Evolutionary conservation across 164 flowering plant species (phyloP).

Genomic region (Liquidambar formosana): DNA sequence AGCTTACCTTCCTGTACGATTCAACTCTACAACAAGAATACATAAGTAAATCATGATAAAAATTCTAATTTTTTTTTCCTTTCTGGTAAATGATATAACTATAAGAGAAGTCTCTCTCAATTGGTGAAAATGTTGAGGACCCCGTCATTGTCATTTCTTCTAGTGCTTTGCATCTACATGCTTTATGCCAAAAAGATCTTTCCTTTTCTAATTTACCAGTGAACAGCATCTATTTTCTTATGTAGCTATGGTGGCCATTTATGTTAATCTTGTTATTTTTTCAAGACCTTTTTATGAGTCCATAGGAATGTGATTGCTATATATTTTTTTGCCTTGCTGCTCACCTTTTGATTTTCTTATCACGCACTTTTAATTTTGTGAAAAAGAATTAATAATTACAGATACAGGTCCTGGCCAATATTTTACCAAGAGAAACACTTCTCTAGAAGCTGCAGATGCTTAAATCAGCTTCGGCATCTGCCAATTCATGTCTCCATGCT

Average conservation of each 20-base stretch:
- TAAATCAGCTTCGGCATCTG: slow-evolving; percentile 46
- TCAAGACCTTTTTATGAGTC: background rate
- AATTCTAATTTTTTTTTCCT: background rate
- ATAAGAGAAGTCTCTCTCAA: background rate
- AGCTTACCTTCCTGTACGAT: slow-evolving; percentile 54
- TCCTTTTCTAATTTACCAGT: too few relatives aligned
- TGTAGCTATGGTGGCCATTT: too few relatives aligned
- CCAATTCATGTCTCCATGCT: slow-evolving; percentile 69
- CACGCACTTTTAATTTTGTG: too few relatives aligned
- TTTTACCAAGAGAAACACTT: slow-evolving; percentile 56
- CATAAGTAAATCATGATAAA: background rate
- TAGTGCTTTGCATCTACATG: background rate
- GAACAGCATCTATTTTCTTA: too few relatives aligned
- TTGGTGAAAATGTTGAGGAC: background rate
- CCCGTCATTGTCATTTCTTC: background rate
- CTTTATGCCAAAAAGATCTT: background rate
- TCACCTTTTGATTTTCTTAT: too few relatives aligned
- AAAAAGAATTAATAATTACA: too few relatives aligned
- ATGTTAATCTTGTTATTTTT: background rate
- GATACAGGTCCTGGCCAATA: slow-evolving; percentile 51
- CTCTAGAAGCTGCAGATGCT: slow-evolving; percentile 70
- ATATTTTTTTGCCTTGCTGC: background rate
- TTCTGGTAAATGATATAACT: background rate
- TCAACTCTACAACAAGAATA: slow-evolving; percentile 6
- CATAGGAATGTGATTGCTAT: background rate